Conservation (phyloP, 352 stramenopile genomes). For the Elongisporangium undulatum region DNA sequence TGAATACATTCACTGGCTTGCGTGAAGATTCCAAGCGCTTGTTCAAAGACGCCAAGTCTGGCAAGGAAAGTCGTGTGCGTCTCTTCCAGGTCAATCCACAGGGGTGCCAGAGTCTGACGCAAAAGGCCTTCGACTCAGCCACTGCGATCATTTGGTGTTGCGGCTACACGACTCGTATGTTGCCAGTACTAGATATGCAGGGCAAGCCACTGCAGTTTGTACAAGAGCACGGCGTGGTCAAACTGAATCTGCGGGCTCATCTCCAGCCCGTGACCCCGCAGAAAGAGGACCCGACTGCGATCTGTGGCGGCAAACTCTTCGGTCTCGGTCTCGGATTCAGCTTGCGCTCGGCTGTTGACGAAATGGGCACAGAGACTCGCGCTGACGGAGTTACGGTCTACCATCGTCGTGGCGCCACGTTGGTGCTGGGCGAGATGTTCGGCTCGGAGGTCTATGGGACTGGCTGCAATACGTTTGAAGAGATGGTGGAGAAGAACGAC, state of each 20-base stretch:
- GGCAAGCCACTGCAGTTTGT: slow-evolving; percentile 37
- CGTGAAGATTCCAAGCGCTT: slow-evolving; percentile 80
- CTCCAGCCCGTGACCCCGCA: slow-evolving; percentile 25
- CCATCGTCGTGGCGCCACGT: slow-evolving; percentile 57
- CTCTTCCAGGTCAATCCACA: slow-evolving; percentile 70
- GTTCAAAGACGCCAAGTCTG: slow-evolving; percentile 55
- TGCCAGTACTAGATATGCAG: slow-evolving; percentile 41
- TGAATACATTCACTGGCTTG: slow-evolving; percentile 85
- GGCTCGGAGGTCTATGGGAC: slow-evolving; percentile 53
- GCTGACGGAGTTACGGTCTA: slow-evolving; percentile 87
- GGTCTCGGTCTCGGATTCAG: slow-evolving; percentile 80
- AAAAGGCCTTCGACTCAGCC: slow-evolving; percentile 64
- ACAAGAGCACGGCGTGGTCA: slow-evolving; percentile 59
- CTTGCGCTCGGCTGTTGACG: slow-evolving; percentile 65
- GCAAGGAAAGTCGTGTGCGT: slow-evolving; percentile 58
- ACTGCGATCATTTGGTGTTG: slow-evolving; percentile 79
- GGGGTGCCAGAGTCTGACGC: slow-evolving; percentile 40
- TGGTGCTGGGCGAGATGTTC: slow-evolving; percentile 74
- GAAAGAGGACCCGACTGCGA: not conserved
- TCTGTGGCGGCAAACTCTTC: slow-evolving; percentile 24
- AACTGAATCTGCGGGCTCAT: slow-evolving; percentile 50
- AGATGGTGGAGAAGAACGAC: slow-evolving; percentile 75
- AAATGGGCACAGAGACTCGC: slow-evolving; percentile 70
- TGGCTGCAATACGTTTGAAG: slow-evolving; percentile 56
- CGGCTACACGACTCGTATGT: slow-evolving; percentile 69